Conservation (phyloP, 2,329 filamentous ascomycete species). For the Epichloe aotearoae region DNA sequence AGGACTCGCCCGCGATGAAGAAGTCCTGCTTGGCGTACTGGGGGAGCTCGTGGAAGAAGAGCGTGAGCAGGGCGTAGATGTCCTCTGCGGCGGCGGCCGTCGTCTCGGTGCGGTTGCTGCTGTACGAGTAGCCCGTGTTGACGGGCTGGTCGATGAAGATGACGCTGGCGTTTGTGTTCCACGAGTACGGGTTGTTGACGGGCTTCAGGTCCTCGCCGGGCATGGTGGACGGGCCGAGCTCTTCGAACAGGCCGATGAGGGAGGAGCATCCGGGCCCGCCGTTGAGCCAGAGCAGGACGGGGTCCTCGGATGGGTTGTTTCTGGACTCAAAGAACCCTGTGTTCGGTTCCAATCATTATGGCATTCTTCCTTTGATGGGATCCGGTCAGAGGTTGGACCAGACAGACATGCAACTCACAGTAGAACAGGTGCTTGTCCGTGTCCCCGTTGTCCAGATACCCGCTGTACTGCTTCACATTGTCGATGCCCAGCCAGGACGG, state of each 20-base stretch:
- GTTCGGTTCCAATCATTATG: too few species aligned
- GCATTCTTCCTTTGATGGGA: too few species aligned
- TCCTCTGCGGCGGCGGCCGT: slow-evolving; percentile 94
- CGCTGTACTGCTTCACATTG: slow-evolving; percentile 92
- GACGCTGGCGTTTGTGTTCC: slow-evolving; percentile 52
- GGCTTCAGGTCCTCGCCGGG: slow-evolving; percentile 17
- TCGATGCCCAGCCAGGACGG: slow-evolving; percentile 75
- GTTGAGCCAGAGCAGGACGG: slow-evolving; percentile 42
- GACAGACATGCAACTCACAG: slow-evolving; percentile 46
- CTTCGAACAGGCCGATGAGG: slow-evolving; percentile 36
- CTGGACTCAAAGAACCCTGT: slow-evolving; percentile 41
- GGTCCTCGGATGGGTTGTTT: slow-evolving; percentile 22
- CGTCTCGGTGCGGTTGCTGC: slow-evolving; percentile 73
- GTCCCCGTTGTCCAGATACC: slow-evolving; percentile 90
- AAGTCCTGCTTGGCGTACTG: slow-evolving; percentile 89
- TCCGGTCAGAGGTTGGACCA: not conserved
- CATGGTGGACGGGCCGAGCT: slow-evolving; percentile 73
- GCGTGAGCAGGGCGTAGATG: slow-evolving; percentile 84
- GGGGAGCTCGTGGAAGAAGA: slow-evolving; percentile 96
- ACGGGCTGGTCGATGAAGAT: slow-evolving; percentile 56
- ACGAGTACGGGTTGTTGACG: slow-evolving; percentile 43
- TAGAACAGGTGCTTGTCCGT: slow-evolving; percentile 98
- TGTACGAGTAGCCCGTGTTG: slow-evolving; percentile 20
- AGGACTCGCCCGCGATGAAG: slow-evolving; percentile 93
- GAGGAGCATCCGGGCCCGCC: slow-evolving; percentile 22